These are phyloP conservation scores for Rhizopus delemar DNA, from an alignment of 371 early-diverging fungal species.

Conservation along the genomic window DNA sequence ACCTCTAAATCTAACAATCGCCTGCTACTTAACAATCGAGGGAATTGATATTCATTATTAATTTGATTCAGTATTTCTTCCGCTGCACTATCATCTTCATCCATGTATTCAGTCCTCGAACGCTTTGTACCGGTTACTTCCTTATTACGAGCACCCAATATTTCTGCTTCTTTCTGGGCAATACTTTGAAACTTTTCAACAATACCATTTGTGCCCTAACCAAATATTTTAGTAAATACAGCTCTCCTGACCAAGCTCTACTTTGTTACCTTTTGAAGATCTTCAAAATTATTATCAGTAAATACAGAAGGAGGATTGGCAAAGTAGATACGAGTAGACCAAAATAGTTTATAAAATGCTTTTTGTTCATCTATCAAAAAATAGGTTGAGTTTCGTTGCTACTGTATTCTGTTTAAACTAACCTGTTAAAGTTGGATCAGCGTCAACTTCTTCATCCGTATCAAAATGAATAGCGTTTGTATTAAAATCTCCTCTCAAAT, in stretches of 20 bases:
- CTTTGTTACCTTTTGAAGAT: conserved; percentile 36
- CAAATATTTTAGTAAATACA: not conserved
- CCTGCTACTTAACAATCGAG: conserved; percentile 73
- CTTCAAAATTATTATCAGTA: conserved; percentile 31
- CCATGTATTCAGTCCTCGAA: conserved; percentile 19
- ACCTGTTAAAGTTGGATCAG: conserved; percentile 39
- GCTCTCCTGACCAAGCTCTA: not conserved
- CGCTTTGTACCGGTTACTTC: conserved; percentile 20
- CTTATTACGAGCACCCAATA: conserved; percentile 33
- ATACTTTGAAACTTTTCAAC: conserved; percentile 41
- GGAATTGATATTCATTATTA: conserved; percentile 63
- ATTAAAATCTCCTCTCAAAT: conserved; percentile 82
- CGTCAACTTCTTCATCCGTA: conserved; percentile 53
- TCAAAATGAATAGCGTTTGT: conserved; percentile 62
- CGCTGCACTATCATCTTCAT: conserved; percentile 33
- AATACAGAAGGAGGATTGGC: conserved; percentile 45
- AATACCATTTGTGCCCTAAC: conserved; percentile 37
- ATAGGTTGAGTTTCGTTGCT: not conserved
- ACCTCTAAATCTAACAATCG: conserved; percentile 74
- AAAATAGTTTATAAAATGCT: conserved; percentile 48
- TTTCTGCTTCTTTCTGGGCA: conserved; percentile 38
- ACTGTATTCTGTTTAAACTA: conserved; percentile 5
- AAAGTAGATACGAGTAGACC: conserved; percentile 46
- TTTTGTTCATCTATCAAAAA: conserved; percentile 48
- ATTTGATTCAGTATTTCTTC: conserved; percentile 36